Base-by-base conservation (phyloP, 2,329 filamentous ascomycete genomes). In the Ophiostoma pallidulum region DNA sequence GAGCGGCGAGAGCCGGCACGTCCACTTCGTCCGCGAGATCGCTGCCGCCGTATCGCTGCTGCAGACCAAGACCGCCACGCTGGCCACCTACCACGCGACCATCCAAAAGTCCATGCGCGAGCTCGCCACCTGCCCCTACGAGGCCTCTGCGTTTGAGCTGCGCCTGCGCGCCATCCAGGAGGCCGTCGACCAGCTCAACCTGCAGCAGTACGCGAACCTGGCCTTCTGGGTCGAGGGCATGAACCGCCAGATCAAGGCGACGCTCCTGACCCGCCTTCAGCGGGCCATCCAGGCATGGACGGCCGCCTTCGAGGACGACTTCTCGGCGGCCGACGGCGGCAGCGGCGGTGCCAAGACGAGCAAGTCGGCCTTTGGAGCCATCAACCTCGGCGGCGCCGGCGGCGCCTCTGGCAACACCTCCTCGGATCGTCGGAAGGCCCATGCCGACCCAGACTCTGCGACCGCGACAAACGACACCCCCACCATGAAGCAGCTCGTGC, bases 201-300 rank as follows among this genome's bases (percentile, higher is more conserved):
- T 98, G 48, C 91, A 98, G 62, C 91, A 92, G 59, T 99, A 95
- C 57, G 84, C 92, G 50, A 98, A 99, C 58, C 77, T 98, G 40
- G 77, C 82, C 16, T 85, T 81, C 57, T 98, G 92, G 91, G 92
- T 98, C 10, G 75, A 82, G 29, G 78, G 84, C 50, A 80, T 95
- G 70, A 98, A 99, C 60, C 69, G 77, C 38, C 84, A 87, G 57
- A 89, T 98, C 48, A 88, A 95, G 62, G 68, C 74, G 1, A 85
- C 86, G 42, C 72, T 98, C 18, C 77, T 90, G 26, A 71, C 78
- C n/a, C 86, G 92, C 29, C 73, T 99, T n/a, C 82, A 84, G 56
- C 79, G 81, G 53, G 90, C 94, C 1, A 83, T 97, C 44, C 77
- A 82, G 41, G 74, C 85, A 39, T 99, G 94, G 94, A 89, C 94